Base-by-base conservation (phyloP, 1,139 yeast genomes). In the Geotrichum australiense region DNA sequence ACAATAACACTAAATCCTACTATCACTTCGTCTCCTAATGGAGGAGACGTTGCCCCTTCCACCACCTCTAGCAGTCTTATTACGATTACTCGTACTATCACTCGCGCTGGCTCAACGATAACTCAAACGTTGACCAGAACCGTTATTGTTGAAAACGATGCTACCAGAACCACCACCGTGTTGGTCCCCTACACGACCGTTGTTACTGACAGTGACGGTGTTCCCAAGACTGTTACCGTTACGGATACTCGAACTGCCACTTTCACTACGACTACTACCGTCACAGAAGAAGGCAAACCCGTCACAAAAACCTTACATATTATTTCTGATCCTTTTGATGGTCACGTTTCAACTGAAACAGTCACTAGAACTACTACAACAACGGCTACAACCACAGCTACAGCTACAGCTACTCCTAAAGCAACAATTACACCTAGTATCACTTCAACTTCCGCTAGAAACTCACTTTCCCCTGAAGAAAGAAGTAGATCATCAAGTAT, bases 381-480 rank as follows among this genome's bases (percentile, higher is more conserved):
- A 25, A 33, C 33, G n/a, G 39, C 10, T 25, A 26, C 30, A 19
- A 4, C 18, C n/a, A 25, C 20, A 11, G n/a, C 37, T 6, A 33
- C 37, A 7, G 29, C 18, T n/a, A 25, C 20, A 11, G n/a, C 37
- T 6, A 33, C 37, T n/a, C 22, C 27, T 21, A 23, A 21, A n/a
- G 12, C 24, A 8, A 10, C 18, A 5, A 12, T 15, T 12, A 18
- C 30, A 5, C 24, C 31, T 6, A 24, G 15, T 24, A 23, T 11
- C 34, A 22, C 34, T 18, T 4, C 29, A 47, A 48, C 53, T 28
- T 77, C 70, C 47, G 80, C 80, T 58, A 54, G 73, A 39, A 62
- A 79, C 28, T 65, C 63, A 46, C 12, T 12, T 18, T 35, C 33
- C n/a, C n/a, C n/a, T n/a, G n/a, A n/a, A n/a, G n/a, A n/a, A n/a